phyloP scores from a whole-genome alignment of 2,329 filamentous ascomycete genomes.

The Colletotrichum sublineola region DNA sequence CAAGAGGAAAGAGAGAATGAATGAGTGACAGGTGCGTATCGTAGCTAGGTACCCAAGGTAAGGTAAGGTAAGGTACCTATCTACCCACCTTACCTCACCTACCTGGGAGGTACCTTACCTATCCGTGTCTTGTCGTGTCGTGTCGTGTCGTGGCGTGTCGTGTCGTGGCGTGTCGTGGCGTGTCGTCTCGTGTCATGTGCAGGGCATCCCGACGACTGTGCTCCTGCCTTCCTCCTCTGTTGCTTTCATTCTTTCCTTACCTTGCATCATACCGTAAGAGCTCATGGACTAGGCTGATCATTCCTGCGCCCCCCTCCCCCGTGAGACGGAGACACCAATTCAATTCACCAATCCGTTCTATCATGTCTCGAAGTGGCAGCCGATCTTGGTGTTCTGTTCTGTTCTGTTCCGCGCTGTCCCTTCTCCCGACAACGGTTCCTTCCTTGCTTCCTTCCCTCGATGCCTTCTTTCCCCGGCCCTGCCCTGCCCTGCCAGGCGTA shows the following conservation, averaged over 20 bases:
- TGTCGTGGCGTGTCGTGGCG: not conserved
- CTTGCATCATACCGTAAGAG: no score
- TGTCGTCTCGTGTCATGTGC: slow-evolving; percentile 2
- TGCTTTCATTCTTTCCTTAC: not conserved
- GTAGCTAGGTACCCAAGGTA: not conserved
- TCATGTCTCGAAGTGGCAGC: not conserved
- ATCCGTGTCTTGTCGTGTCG: no score
- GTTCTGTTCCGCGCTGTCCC: no score
- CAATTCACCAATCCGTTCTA: not conserved
- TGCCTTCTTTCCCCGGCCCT: not conserved
- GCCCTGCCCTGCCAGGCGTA: not conserved
- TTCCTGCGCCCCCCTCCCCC: no score
- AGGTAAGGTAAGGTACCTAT: no score
- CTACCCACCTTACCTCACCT: no score
- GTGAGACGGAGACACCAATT: not conserved
- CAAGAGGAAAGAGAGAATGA: not conserved
- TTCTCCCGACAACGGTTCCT: no score
- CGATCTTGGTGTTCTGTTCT: not conserved
- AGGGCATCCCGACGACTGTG: not conserved
- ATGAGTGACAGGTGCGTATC: not conserved
- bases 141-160: not conserved
- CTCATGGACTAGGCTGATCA: no score
- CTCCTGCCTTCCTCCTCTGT: not conserved
- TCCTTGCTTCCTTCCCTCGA: not conserved
- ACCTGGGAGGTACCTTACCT: no score